phyloP scores from a whole-genome alignment of 257 asterid genomes.

The Solanum clarkiae region DNA sequence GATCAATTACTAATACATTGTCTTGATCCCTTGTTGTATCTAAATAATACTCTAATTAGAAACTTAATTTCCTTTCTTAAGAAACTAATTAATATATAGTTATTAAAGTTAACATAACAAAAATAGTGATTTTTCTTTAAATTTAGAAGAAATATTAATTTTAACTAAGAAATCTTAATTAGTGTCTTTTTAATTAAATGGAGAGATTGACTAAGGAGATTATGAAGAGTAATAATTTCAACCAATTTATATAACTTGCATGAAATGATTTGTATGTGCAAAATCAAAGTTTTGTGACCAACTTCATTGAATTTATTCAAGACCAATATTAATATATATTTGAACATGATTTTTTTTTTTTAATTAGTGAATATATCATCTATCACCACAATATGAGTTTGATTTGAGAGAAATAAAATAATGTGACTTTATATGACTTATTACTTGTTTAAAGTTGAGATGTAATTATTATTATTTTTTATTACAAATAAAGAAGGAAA shows the following conservation, averaged over 20 bases:
- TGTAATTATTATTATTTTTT: not conserved
- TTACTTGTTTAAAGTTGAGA: not conserved
- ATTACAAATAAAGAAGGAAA: not conserved
- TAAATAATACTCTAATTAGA: not conserved
- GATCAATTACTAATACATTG: too few species aligned
- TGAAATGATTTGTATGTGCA: not conserved
- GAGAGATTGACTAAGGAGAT: not conserved
- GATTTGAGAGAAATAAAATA: not conserved
- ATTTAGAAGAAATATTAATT: not conserved
- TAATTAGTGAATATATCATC: not conserved
- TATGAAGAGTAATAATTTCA: not conserved
- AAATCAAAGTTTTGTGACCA: not conserved
- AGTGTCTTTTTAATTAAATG: too few species aligned
- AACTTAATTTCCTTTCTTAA: not conserved
- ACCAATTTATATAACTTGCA: not conserved
- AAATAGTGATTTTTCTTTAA: not conserved
- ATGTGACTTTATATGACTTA: not conserved
- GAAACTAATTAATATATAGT: not conserved
- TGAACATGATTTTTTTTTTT: not conserved
- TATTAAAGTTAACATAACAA: too few species aligned
- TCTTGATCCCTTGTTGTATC: too few species aligned
- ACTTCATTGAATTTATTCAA: not conserved
- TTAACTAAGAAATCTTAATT: not conserved
- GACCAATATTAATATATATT: not conserved
- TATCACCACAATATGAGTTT: not conserved